Percentiles rank a stretch among this genome's conserved stretches.
phyloP scores from a whole-genome alignment of 441 rosid genomes.

The Mallotus japonicus region DNA sequence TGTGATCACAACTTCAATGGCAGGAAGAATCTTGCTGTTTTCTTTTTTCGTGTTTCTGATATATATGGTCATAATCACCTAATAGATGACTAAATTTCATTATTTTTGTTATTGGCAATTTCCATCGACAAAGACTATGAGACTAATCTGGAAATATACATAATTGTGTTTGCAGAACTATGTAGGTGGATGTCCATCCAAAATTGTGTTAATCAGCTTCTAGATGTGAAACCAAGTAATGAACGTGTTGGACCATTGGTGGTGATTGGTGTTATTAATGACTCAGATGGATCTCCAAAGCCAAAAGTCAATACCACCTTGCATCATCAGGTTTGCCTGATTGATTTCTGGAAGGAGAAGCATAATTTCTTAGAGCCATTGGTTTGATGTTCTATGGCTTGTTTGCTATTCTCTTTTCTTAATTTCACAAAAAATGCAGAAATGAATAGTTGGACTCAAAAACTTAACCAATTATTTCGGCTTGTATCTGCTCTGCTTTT shows the following conservation, averaged over 20 bases:
- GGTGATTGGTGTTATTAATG: conserved; percentile 51
- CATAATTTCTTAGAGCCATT: background rate
- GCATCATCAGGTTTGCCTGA: conserved; percentile 57
- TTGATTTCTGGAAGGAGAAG: conserved; percentile 3
- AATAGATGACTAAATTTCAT: background rate
- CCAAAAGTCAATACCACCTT: conserved; percentile 41
- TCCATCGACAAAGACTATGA: background rate
- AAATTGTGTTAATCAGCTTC: conserved; percentile 52
- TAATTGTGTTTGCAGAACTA: conserved; percentile 40
- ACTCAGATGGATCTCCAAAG: conserved; percentile 32
- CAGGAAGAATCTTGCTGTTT: no score
- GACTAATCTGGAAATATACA: conserved; percentile 2
- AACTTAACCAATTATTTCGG: background rate
- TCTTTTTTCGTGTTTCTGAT: background rate
- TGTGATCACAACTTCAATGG: background rate
- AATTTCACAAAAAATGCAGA: background rate
- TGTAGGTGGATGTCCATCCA: conserved; percentile 67
- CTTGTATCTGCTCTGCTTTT: background rate
- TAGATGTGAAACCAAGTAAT: conserved; percentile 48
- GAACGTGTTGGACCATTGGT: conserved; percentile 67
- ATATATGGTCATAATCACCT: background rate
- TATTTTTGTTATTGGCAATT: background rate
- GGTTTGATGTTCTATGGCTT: no score
- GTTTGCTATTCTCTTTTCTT: background rate
- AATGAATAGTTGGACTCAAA: background rate